These are phyloP conservation scores for Fomitopsis pulvina DNA, from an alignment of 768 basidiomycete genomes.

Conservation along the genomic window DNA sequence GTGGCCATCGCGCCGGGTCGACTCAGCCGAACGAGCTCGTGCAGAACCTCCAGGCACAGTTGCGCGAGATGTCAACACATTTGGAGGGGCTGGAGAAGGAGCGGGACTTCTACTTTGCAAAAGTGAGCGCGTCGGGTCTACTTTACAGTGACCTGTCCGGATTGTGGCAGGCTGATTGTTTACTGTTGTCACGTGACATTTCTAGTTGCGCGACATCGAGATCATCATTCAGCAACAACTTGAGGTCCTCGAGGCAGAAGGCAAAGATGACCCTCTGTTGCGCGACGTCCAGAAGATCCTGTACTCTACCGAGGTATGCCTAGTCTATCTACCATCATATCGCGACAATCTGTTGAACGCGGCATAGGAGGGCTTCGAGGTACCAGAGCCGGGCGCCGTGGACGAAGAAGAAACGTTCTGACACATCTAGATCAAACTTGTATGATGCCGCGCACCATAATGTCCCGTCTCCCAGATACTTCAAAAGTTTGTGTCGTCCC, in stretches of 20 bases:
- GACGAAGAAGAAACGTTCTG: slow-evolving; percentile 85
- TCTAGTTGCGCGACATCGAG: slow-evolving; percentile 93
- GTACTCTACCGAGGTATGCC: slow-evolving; percentile 86
- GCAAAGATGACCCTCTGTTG: slow-evolving; percentile 54
- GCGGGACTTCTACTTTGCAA: slow-evolving; percentile 97
- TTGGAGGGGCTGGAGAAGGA: slow-evolving; percentile 95
- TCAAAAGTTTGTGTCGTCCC: not conserved
- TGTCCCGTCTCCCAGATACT: not conserved
- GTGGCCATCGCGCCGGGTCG: slow-evolving; percentile 61
- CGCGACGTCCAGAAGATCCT: slow-evolving; percentile 86
- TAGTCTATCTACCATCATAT: not conserved
- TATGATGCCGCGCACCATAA: not conserved
- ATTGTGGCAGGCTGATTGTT: no score
- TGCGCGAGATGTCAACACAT: slow-evolving; percentile 75
- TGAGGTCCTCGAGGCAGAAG: slow-evolving; percentile 52
- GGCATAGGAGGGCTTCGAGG: slow-evolving; percentile 85
- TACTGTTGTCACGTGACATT: slow-evolving; percentile 4
- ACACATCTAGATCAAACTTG: not conserved
- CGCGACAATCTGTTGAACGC: slow-evolving; percentile 8
- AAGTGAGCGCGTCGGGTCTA: slow-evolving; percentile 47
- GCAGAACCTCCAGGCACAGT: slow-evolving; percentile 62
- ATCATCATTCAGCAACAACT: slow-evolving; percentile 81
- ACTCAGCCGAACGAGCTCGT: slow-evolving; percentile 64
- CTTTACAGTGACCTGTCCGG: no score
- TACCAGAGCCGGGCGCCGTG: slow-evolving; percentile 56